A percentile compares a stretch with the other conserved stretches of the same genome.
phyloP scores from a whole-genome alignment of 1,284 basidiomycete genomes.

The Marasmius fiardii region DNA sequence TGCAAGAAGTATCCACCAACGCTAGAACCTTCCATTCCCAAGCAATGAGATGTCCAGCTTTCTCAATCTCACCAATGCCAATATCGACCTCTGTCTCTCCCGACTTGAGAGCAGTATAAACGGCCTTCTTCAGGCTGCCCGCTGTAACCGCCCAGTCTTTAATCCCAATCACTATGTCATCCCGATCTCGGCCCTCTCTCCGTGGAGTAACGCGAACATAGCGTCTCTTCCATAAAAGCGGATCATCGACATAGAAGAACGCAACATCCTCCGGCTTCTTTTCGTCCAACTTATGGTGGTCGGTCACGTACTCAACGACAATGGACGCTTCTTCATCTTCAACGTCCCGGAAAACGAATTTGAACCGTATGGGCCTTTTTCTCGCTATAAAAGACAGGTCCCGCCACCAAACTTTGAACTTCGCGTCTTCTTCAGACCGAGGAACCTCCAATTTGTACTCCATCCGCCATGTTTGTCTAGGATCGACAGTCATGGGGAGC shows the following conservation, averaged over 20 bases:
- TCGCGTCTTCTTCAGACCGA: conserved; percentile 27
- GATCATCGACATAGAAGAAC: conserved; percentile 33
- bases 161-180: conserved; percentile 19
- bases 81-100: conserved; percentile 33
- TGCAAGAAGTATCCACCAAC: conserved; percentile 33
- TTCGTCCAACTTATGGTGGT: conserved; percentile 23
- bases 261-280: conserved; percentile 23
- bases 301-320: conserved; percentile 33
- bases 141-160: conserved; percentile 19
- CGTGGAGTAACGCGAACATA: conserved; percentile 20
- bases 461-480: conserved; percentile 26
- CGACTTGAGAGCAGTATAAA: conserved; percentile 30
- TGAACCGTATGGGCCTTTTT: conserved; percentile 28
- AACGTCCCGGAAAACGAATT: conserved; percentile 28
- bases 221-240: conserved; percentile 20
- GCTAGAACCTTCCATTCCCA: conserved; percentile 36
- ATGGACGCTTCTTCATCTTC: conserved; percentile 31
- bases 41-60: conserved; percentile 15
- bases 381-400: conserved; percentile 28
- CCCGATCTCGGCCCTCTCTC: conserved; percentile 1
- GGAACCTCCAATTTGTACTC: conserved; percentile 26
- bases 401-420: conserved; percentile 25
- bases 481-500: conserved; percentile 30
- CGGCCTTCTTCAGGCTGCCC: conserved; percentile 26
- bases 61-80: conserved; percentile 25